Evolutionary conservation across 768 basidiomycete genomes (phyloP), one percentile per base, ranked within the genome.

Genomic region (Tricholoma terreum): DNA sequence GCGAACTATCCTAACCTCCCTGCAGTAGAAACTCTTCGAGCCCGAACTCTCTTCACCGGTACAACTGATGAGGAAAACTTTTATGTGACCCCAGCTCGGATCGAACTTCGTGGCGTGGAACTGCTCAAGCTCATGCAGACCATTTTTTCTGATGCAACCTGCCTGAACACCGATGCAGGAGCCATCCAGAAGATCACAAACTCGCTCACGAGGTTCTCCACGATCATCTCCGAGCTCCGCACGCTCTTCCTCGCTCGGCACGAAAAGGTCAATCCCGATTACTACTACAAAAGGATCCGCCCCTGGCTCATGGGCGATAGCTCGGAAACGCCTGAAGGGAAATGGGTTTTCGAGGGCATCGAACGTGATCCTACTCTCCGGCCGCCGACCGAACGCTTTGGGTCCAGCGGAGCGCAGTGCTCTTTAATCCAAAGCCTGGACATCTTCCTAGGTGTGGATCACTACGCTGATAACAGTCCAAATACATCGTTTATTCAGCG

Each of bases 291-390:
- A 64, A 70, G 75, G 24, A 83, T 95, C 52, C 76, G 92, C 14
- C 92, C 92, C 0, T 95, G 92, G 92, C 89, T 94, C 70, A 78
- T 84, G 27, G 92, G 92, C 0, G 80, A 84, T n/a, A 86, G 90
- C 62, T 83, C 84, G 8, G 73, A 81, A 56, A 69, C 75, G 6
- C 63, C 59, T 8, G 59, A 72, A 31, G 70, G 80, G 19, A 73
- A 61, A 14, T 84, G 82, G 82, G 63, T 75, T 6, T 91, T 86
- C 58, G 79, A 83, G 53, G 86, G 86, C 4, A 69, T 84, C 1
- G 80, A 81, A 11, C 71, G 73, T 21, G 73, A 6, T 66, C 63
- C 5, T 55, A 73, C 71, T 2, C 71, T 82, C 6, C 65, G 65
- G 7, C 60, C 72, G 11, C 83, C 81, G 0, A 73, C 73, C 1